phyloP scores from a whole-genome alignment of 768 basidiomycete species.

The Hirschioporus abietinus region DNA sequence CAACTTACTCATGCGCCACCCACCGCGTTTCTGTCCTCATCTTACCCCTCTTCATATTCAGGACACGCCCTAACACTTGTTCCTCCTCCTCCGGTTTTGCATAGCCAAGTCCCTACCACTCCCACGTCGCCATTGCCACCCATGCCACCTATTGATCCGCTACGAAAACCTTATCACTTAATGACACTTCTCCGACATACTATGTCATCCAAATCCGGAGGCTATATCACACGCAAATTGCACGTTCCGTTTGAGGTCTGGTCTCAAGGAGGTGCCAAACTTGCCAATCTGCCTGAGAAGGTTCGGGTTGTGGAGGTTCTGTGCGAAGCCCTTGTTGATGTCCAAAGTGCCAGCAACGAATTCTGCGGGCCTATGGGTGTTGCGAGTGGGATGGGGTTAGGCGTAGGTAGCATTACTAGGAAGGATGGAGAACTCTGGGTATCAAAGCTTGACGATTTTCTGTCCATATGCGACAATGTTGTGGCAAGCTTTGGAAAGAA shows the following conservation, averaged over 20 bases:
- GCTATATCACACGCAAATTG: constrained; percentile 78
- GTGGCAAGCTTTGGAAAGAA: constrained; percentile 83
- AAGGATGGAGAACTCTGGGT: constrained; percentile 80
- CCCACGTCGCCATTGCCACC: constrained; percentile 78
- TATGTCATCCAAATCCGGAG: constrained; percentile 77
- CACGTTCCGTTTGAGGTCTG: constrained; percentile 89
- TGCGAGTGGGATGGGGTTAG: constrained; percentile 65
- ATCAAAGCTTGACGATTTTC: constrained; percentile 74
- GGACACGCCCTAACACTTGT: constrained; percentile 29
- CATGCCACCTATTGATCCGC: constrained; percentile 60
- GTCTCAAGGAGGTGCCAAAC: constrained; percentile 86
- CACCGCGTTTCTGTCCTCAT: constrained; percentile 43
- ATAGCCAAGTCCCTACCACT: constrained; percentile 60
- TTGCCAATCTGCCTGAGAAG: constrained; percentile 78
- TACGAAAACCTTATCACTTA: constrained; percentile 86
- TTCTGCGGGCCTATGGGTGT: constrained; percentile 77
- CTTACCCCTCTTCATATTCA: constrained; percentile 21
- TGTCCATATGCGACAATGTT: constrained; percentile 70
- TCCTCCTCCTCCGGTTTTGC: constrained; percentile 43
- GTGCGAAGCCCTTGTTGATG: constrained; percentile 71
- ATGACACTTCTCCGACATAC: constrained; percentile 77
- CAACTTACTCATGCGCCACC: constrained; percentile 37
- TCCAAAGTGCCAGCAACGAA: constrained; percentile 65
- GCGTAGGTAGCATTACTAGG: constrained; percentile 69
- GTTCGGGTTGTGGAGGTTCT: constrained; percentile 79